Evolutionary conservation across 371 early-diverging fungal genomes (phyloP).

Genomic region (Mucor irregularis): DNA sequence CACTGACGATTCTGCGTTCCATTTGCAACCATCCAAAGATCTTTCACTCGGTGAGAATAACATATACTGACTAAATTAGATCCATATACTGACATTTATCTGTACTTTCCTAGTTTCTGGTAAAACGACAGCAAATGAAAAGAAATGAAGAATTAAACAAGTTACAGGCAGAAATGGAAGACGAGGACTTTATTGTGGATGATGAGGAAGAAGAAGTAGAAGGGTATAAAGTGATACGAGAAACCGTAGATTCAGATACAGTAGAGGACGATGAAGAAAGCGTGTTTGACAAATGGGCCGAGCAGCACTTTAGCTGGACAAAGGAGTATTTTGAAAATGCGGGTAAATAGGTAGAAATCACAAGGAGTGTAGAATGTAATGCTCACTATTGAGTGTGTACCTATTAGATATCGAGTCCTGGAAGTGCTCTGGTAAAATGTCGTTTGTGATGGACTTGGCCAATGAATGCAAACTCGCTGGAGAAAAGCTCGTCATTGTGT

Average conservation of each 20-base stretch:
- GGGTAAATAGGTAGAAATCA: conserved; percentile 3
- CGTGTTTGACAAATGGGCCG: neutral
- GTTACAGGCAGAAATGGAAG: neutral
- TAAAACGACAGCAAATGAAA: conserved; percentile 1
- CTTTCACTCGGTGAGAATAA: conserved; percentile 39
- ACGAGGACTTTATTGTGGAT: neutral
- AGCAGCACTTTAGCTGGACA: neutral
- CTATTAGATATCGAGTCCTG: conserved; percentile 20
- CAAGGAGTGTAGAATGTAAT: too few species aligned
- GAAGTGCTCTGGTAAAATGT: conserved; percentile 31
- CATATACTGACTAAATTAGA: neutral
- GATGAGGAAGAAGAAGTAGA: neutral
- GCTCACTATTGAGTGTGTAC: neutral
- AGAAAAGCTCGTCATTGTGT: conserved; percentile 79
- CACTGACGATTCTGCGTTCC: conserved; percentile 35
- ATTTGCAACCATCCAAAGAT: conserved; percentile 77
- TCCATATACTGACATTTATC: neutral
- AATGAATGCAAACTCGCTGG: conserved; percentile 31
- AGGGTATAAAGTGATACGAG: neutral
- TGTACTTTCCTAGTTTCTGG: conserved; percentile 10
- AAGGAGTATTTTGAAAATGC: conserved; percentile 3
- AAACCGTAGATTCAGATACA: neutral
- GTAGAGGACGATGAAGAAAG: conserved; percentile 10
- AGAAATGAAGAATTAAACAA: conserved; percentile 6
- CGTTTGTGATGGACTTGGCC: conserved; percentile 21